These are phyloP conservation scores for Tephrocybe sp. DNA, from an alignment of 768 basidiomycete species.

Conservation along the genomic window DNA sequence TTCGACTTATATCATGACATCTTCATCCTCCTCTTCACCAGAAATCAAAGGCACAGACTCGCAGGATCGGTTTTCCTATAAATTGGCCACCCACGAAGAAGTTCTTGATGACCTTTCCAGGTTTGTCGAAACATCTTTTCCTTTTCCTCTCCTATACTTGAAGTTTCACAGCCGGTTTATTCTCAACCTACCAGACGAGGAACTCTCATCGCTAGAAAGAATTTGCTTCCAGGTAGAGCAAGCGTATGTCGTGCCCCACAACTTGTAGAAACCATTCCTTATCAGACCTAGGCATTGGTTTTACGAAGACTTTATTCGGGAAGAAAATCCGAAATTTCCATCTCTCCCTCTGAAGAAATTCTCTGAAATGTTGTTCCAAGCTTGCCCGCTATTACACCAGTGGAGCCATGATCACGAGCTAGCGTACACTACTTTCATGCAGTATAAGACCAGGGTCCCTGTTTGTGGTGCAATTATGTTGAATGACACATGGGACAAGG, in stretches of 20 bases:
- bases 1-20: constrained; percentile 51
- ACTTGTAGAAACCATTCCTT: constrained; percentile 14
- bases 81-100: constrained; percentile 76
- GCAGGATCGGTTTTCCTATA: constrained; percentile 51
- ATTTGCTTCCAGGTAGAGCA: constrained; percentile 99
- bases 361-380: constrained; percentile 85
- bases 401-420: constrained; percentile 85
- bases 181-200: constrained; percentile 91
- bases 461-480: constrained; percentile 98
- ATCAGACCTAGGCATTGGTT: constrained; percentile 84
- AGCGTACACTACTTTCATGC: constrained; percentile 87
- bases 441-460: constrained; percentile 94
- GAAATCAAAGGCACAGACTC: constrained; percentile 51
- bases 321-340: constrained; percentile 83
- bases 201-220: constrained; percentile 86
- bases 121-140: constrained; percentile 34
- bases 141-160: constrained; percentile 8
- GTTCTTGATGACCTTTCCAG: constrained; percentile 90
- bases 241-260: constrained; percentile 62
- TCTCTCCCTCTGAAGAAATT: constrained; percentile 89
- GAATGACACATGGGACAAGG: constrained; percentile 91
- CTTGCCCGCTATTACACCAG: constrained; percentile 77
- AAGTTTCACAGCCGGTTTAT: constrained; percentile 75
- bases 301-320: constrained; percentile 97
- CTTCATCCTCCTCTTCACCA: constrained; percentile 76